Conservation (phyloP, 371 early-diverging fungal species). For the Mortierella sp. region DNA sequence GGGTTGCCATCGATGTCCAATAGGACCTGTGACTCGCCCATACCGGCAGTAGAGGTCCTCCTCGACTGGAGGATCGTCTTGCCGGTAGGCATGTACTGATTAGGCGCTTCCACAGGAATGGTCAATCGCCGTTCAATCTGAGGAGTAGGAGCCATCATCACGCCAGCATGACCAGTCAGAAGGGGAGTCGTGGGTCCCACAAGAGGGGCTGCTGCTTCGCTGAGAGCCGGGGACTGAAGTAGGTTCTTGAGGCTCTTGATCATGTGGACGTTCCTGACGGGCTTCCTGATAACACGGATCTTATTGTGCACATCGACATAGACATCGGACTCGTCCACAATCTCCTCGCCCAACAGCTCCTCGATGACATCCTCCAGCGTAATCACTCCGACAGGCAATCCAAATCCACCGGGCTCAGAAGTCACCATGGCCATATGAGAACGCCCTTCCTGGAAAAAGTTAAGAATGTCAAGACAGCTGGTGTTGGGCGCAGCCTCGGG, state of each 20-base stretch:
- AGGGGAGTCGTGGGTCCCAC: neutral
- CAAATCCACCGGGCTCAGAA: constrained; percentile 64
- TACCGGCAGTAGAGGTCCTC: neutral
- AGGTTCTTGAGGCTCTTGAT: constrained; percentile 45
- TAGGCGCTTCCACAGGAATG: neutral
- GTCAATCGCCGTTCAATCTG: neutral
- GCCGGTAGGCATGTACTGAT: constrained; percentile 13
- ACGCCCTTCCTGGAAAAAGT: constrained; percentile 93
- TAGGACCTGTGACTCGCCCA: neutral
- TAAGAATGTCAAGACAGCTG: constrained; percentile 92
- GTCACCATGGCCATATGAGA: constrained; percentile 85
- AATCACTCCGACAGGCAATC: constrained; percentile 88
- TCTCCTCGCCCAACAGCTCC: constrained; percentile 93
- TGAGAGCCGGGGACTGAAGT: constrained; percentile 36
- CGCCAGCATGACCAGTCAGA: neutral
- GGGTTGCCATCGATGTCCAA: neutral
- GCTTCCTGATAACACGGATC: constrained; percentile 54
- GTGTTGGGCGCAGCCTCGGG: constrained; percentile 82
- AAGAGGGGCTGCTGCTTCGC: constrained; percentile 13
- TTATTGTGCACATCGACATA: constrained; percentile 81
- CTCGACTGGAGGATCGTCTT: constrained; percentile 24
- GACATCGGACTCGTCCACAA: constrained; percentile 95
- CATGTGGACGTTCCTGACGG: constrained; percentile 32
- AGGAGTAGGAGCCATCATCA: neutral
- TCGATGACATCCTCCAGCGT: constrained; percentile 98